Base-by-base conservation (phyloP, 108 stramenopile genomes). In the Skeletonema tropicum region DNA sequence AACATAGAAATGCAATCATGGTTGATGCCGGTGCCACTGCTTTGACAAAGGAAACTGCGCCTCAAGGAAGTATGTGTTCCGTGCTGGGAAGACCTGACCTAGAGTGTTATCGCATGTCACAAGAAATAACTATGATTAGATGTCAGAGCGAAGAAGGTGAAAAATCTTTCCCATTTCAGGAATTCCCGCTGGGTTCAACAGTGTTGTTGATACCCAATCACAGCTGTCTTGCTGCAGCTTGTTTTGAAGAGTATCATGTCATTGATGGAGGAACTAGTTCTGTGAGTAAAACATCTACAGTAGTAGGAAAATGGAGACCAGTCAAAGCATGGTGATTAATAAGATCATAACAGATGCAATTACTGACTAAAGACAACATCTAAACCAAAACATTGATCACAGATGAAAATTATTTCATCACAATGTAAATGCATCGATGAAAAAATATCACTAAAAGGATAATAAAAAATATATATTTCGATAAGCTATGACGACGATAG, bases 11-110 rank as follows among this genome's bases (percentile, higher is more conserved):
- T 69, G 66, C 79, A 17, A 64, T 80, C 60, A 70, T 80, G 69
- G 36, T 80, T 31, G 79, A 80, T 57, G 79, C 79, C 12, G 79
- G 79, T 23, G 79, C 79, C 29, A 80, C 79, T 48, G 79, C 79
- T 12, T 70, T 80, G 36, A 76, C 79, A 35, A 80, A 76, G 60
- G 79, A 80, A 41, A 64, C 11, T 25, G 31, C 79, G 10, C 79
- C 79, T 31, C 79, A 80, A 29, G 79, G 79, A 35, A 74, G 39
- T 9, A 57, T 75, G 79, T 70, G 70, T 25, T 26, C 68, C 3
- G 73, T 80, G 15, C 55, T 31, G 7, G 74, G 74, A 12, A 31
- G 19, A 14, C 75, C 74, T 39, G 69, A 80, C 3, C 36, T 80
- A 59, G 79, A 80, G 14, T 75, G 74, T 49, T 71, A 76, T 64